phyloP scores from a whole-genome alignment of 768 basidiomycete genomes.

The Steccherinum ochraceum region DNA sequence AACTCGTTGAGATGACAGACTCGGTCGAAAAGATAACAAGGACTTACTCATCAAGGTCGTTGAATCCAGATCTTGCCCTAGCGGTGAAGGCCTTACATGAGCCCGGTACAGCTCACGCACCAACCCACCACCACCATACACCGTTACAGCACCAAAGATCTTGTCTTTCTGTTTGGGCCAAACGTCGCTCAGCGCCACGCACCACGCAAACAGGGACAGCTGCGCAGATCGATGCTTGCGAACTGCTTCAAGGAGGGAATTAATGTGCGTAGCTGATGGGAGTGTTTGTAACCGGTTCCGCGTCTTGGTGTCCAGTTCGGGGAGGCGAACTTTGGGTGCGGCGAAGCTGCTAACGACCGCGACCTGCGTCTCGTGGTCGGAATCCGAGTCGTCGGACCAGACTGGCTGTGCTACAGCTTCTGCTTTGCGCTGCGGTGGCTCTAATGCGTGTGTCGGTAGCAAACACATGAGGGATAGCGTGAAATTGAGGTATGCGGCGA shows the following conservation, averaged over 20 bases:
- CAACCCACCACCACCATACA: constrained; percentile 50
- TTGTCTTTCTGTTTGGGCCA: constrained; percentile 57
- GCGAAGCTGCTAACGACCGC: constrained; percentile 33
- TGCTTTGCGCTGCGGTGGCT: constrained; percentile 29
- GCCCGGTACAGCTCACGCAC: constrained; percentile 72
- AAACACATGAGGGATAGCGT: constrained; percentile 43
- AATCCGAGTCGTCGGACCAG: constrained; percentile 21
- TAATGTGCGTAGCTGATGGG: constrained; percentile 45
- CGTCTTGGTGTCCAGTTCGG: constrained; percentile 51
- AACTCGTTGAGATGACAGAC: background rate
- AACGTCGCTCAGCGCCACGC: constrained; percentile 49
- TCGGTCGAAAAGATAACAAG: background rate
- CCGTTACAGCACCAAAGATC: constrained; percentile 49
- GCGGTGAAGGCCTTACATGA: constrained; percentile 50
- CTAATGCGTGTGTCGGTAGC: constrained; percentile 48
- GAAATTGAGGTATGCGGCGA: constrained; percentile 50
- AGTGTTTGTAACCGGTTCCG: constrained; percentile 58
- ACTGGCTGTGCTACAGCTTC: background rate
- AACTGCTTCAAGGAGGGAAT: constrained; percentile 41
- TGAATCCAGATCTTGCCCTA: constrained; percentile 52
- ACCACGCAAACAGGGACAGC: constrained; percentile 46
- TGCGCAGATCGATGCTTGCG: constrained; percentile 33
- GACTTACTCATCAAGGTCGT: constrained; percentile 33
- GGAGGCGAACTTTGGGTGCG: constrained; percentile 23
- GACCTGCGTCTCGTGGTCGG: constrained; percentile 27